These are phyloP conservation scores for Venturia pyrina DNA, from an alignment of 2,329 filamentous ascomycete genomes.

Conservation along the genomic window DNA sequence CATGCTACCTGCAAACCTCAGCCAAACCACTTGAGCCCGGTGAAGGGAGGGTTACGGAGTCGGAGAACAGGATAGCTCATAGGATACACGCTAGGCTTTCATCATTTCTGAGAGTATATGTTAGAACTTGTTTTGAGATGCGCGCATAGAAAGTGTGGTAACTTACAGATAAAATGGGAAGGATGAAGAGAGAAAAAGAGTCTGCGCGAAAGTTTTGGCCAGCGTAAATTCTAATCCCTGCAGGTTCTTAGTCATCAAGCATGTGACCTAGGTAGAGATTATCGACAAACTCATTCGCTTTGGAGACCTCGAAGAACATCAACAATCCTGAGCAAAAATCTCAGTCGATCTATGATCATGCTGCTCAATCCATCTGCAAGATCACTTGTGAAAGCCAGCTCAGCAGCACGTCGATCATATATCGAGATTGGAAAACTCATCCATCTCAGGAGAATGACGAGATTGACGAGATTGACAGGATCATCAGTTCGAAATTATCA, in stretches of 20 bases:
- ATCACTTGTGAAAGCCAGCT: conserved; percentile 5
- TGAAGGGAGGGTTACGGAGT: conserved; percentile 71
- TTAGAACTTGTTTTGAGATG: conserved; percentile 15
- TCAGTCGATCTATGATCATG: not conserved
- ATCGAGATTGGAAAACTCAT: conserved; percentile 1
- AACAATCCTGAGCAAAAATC: not conserved
- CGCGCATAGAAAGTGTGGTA: not conserved
- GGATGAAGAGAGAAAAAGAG: conserved; percentile 50
- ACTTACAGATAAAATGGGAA: conserved; percentile 41
- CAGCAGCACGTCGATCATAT: conserved; percentile 4
- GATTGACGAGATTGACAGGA: not conserved
- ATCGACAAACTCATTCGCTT: not conserved
- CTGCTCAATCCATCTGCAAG: conserved; percentile 6
- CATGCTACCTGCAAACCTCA: conserved; percentile 64
- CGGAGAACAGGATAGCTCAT: conserved; percentile 66
- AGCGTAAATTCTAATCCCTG: not conserved
- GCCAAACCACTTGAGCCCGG: conserved; percentile 76
- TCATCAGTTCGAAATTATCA: conserved; percentile 16
- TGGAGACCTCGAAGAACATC: not conserved
- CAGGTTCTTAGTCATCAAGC: not conserved
- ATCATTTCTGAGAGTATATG: conserved; percentile 64
- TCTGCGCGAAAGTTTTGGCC: not conserved
- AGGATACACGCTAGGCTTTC: conserved; percentile 95
- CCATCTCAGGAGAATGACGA: not conserved
- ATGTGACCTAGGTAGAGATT: not conserved